phyloP scores from a whole-genome alignment of 1,139 yeast genomes.

The Geotrichum reessii region DNA sequence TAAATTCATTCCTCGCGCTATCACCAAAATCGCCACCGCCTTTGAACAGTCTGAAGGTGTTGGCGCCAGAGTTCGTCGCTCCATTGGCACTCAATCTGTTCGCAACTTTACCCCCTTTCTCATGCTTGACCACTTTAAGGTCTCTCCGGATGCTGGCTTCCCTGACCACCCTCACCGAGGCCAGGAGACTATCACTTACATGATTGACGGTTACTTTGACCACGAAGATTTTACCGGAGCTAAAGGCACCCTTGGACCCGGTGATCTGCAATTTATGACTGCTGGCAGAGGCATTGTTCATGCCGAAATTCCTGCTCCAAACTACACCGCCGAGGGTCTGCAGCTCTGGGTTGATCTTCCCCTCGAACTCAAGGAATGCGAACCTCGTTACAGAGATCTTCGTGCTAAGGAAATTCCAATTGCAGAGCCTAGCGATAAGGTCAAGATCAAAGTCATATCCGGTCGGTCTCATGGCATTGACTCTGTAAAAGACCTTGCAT shows the following conservation, averaged over 20 bases:
- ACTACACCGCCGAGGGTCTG: slow-evolving; percentile 51
- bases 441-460: slow-evolving; percentile 65
- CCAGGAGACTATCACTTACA: slow-evolving; percentile 78
- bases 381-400: slow-evolving; percentile 74
- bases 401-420: slow-evolving; percentile 63
- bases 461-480: slow-evolving; percentile 73
- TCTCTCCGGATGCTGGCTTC: slow-evolving; percentile 65
- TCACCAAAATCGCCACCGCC: slow-evolving; percentile 57
- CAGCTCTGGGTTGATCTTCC: slow-evolving; percentile 89
- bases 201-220: slow-evolving; percentile 70
- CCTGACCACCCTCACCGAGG: slow-evolving; percentile 94
- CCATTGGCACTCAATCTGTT: slow-evolving; percentile 64
- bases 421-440: slow-evolving; percentile 59
- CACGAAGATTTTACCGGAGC: slow-evolving; percentile 92
- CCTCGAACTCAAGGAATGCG: slow-evolving; percentile 52
- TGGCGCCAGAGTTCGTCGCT: slow-evolving; percentile 78
- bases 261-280: slow-evolving; percentile 92
- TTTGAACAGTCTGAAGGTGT: slow-evolving; percentile 79
- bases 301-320: slow-evolving; percentile 66
- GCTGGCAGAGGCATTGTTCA: slow-evolving; percentile 89
- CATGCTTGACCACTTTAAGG: slow-evolving; percentile 74
- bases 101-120: slow-evolving; percentile 79
- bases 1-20: slow-evolving; percentile 41
- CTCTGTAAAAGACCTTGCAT: slow-evolving; percentile 68
- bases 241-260: slow-evolving; percentile 69